These are phyloP conservation scores for Aspergillus saccharolyticus DNA, from an alignment of 495 filamentous ascomycete species.

Conservation along the genomic window DNA sequence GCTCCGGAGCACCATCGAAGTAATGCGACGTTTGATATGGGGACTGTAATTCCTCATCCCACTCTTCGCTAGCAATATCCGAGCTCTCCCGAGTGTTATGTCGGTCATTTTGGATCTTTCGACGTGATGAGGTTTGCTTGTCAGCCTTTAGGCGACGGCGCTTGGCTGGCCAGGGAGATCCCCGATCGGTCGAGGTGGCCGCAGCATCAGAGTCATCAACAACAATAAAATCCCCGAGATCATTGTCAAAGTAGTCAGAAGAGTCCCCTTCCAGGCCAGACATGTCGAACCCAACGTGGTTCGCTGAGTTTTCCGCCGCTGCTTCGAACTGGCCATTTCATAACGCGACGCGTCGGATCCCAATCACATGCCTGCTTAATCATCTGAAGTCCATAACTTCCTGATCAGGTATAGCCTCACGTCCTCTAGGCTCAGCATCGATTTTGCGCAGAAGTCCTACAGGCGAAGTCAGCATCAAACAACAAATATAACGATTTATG, in stretches of 20 bases:
- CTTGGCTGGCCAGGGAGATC: conserved; percentile 30
- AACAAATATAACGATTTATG: too few relatives aligned
- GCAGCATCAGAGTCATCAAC: conserved; percentile 16
- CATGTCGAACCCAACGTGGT: conserved; percentile 14
- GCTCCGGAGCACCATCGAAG: conserved; percentile 18
- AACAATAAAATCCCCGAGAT: conserved; percentile 29
- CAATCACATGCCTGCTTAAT: conserved; percentile 3
- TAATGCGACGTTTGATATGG: conserved; percentile 12
- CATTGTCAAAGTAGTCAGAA: conserved; percentile 16
- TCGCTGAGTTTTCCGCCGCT: neutral
- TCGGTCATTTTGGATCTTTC: conserved; percentile 11
- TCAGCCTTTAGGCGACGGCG: conserved; percentile 30
- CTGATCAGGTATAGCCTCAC: neutral
- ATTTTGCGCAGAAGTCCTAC: too few relatives aligned
- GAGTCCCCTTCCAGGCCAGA: conserved; percentile 21
- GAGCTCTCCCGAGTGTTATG: conserved; percentile 17
- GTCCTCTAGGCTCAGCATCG: neutral
- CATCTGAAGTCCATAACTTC: neutral
- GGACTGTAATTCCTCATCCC: conserved; percentile 15
- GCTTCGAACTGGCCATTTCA: neutral
- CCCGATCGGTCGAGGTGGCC: neutral
- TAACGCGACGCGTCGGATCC: conserved; percentile 9
- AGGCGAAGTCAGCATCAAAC: too few relatives aligned
- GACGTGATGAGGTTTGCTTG: neutral
- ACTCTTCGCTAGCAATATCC: conserved; percentile 25